Percentiles rank a stretch among this genome's conserved stretches.
Conservation (phyloP, 768 basidiomycete species). For the Russula lepida region DNA sequence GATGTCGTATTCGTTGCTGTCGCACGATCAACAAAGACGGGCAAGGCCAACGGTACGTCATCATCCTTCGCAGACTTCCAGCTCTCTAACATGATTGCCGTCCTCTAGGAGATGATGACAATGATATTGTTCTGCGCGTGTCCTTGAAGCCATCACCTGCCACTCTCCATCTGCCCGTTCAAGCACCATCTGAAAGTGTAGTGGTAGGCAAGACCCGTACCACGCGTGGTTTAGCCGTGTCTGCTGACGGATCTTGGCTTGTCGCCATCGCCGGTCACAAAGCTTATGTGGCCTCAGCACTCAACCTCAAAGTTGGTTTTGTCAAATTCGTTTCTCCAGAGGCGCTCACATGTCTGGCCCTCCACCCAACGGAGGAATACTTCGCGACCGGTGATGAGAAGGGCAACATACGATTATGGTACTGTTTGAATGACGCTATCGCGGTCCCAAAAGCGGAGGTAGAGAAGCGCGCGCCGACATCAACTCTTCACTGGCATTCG, state of each 20-base stretch:
- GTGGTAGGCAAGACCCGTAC: slow-evolving; percentile 59
- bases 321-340: slow-evolving; percentile 80
- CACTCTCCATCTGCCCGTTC: slow-evolving; percentile 33
- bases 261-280: slow-evolving; percentile 69
- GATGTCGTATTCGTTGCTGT: slow-evolving; percentile 65
- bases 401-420: slow-evolving; percentile 86
- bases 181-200: slow-evolving; percentile 43
- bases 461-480: slow-evolving; percentile 77
- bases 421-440: slow-evolving; percentile 66
- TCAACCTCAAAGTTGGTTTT: slow-evolving; percentile 55
- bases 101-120: slow-evolving; percentile 25
- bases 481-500: slow-evolving; percentile 92
- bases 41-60: slow-evolving; percentile 27
- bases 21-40: slow-evolving; percentile 42
- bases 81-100: neutral
- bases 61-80: neutral
- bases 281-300: slow-evolving; percentile 60
- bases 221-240: slow-evolving; percentile 58
- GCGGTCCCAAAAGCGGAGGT: slow-evolving; percentile 44
- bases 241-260: slow-evolving; percentile 70
- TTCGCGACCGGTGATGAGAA: slow-evolving; percentile 90
- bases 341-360: slow-evolving; percentile 70
- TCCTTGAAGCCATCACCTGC: slow-evolving; percentile 44
- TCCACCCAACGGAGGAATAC: slow-evolving; percentile 85
- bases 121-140: slow-evolving; percentile 52